Evolutionary conservation across 2,329 filamentous ascomycete genomes (phyloP).

Genomic region (Aspergillus unguis): DNA sequence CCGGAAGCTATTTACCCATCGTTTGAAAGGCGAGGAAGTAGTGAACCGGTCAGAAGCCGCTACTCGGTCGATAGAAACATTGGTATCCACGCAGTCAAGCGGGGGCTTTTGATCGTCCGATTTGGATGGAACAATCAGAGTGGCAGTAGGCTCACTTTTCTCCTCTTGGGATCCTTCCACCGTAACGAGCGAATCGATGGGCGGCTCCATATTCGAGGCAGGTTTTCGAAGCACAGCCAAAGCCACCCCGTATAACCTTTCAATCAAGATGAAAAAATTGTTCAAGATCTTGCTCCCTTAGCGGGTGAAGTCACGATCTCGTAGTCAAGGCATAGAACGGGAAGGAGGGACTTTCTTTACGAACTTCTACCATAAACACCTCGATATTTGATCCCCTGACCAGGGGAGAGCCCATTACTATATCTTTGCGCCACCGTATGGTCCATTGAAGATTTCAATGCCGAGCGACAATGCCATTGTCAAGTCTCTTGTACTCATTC

Average conservation of each 20-base stretch:
- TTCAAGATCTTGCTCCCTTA: not conserved
- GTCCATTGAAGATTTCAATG: not conserved
- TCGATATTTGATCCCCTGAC: not conserved
- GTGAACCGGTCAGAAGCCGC: conserved; percentile 11
- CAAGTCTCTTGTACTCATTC: not conserved
- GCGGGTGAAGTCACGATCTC: conserved; percentile 5
- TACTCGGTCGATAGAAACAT: conserved; percentile 11
- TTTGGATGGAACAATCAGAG: conserved; percentile 3
- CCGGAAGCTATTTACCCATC: conserved; percentile 40
- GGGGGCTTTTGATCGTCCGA: conserved; percentile 6
- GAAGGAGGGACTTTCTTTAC: not conserved
- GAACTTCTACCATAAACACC: not conserved
- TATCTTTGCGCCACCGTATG: not conserved
- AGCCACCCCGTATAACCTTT: not conserved
- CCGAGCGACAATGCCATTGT: not conserved
- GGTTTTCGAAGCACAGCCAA: not conserved
- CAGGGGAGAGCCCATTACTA: not conserved
- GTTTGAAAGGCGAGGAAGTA: conserved; percentile 30
- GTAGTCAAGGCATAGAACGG: not conserved
- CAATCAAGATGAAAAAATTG: not conserved
- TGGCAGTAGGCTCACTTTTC: conserved; percentile 2
- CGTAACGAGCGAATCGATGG: not conserved
- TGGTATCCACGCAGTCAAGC: not conserved
- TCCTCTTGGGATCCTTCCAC: conserved; percentile 14
- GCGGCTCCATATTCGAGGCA: conserved; percentile 11